Base-by-base conservation (phyloP, 306 rosid genomes). In the Glycine soja region DNA sequence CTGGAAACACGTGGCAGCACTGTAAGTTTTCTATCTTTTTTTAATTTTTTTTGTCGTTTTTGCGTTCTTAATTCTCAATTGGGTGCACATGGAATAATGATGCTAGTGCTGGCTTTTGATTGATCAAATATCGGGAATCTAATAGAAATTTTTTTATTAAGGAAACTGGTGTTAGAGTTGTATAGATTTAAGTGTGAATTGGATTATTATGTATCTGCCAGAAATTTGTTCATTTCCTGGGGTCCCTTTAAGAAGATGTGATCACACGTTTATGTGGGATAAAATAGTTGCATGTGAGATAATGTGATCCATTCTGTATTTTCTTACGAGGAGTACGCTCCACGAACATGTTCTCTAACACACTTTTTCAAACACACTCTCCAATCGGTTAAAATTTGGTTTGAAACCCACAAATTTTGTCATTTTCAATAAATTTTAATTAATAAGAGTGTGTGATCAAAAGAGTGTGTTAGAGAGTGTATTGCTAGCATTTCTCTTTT, bases 1-100 rank as follows among this genome's bases (percentile, higher is more conserved):
- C 98, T 32, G 95, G 94, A 75, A 95, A 93, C 86, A 93, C 99
- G 40, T 95, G 99, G 99, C 95, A 91, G 83, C 97, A 94, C 83
- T 80, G 98, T 95, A 81, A 83, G 94, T 78, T 24, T 24, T 24
- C 30, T n/a, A 77, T 64, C 19, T 15, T 14, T 66, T 80, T 67
- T 24, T 24, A 0, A 24, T 24, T 24, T 8, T 36, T 74, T 76
- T 4, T 6, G 43, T 38, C 43, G 43, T 74, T 72, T 4, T 36
- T 74, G 62, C 15, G 43, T 18, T 30, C 45, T 43, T 36, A 10
- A 8, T 30, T 63, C 36, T 76, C 3, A 61, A 70, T 16, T 69
- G 40, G 68, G 8, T 50, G 61, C 10, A 61, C 43, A 38, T 72
- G 42, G 75, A 72, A 67, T 45, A 16, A 19, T 68, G 42, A 8